Conservation (phyloP, 1,284 basidiomycete species). For the Kalmanozyma brasiliensis region DNA sequence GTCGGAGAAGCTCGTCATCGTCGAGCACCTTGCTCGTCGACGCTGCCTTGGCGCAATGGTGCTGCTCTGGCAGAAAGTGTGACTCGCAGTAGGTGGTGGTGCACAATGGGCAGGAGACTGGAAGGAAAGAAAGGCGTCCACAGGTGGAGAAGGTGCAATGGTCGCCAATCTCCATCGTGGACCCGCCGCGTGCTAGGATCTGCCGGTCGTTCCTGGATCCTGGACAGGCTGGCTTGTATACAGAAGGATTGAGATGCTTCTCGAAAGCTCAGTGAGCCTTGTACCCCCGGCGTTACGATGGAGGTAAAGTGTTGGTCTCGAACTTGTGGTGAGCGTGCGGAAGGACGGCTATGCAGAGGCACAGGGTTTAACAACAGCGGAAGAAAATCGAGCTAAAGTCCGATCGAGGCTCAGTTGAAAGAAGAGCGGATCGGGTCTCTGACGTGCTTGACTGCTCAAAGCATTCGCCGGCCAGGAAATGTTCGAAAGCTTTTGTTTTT, state of each 20-base stretch:
- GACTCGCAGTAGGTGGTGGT: conserved; percentile 50
- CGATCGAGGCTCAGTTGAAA: conserved; percentile 1
- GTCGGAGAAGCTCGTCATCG: conserved; percentile 36
- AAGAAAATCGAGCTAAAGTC: conserved; percentile 1
- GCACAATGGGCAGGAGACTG: conserved; percentile 52
- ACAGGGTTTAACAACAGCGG: not conserved
- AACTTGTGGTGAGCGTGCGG: not conserved
- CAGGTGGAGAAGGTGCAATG: conserved; percentile 49
- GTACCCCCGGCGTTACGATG: conserved; percentile 10
- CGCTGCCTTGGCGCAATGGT: conserved; percentile 41
- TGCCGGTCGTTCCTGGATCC: too few species aligned
- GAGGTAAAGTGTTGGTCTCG: conserved; percentile 3
- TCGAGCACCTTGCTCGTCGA: conserved; percentile 30
- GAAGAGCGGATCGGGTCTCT: conserved; percentile 11
- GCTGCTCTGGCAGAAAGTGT: conserved; percentile 54
- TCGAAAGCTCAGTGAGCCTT: conserved; percentile 1
- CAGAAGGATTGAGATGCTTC: conserved; percentile 12
- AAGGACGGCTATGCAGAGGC: not conserved
- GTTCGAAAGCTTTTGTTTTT: not conserved
- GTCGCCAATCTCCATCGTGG: conserved; percentile 52
- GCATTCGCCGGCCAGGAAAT: conserved; percentile 2
- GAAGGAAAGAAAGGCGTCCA: conserved; percentile 55
- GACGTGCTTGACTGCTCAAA: conserved; percentile 9
- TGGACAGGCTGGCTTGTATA: too few species aligned
- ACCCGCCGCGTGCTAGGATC: not conserved